Percentiles rank a stretch among this genome's conserved stretches.
Conservation (phyloP, 352 stramenopile species). For the Pythium oligandrum region DNA sequence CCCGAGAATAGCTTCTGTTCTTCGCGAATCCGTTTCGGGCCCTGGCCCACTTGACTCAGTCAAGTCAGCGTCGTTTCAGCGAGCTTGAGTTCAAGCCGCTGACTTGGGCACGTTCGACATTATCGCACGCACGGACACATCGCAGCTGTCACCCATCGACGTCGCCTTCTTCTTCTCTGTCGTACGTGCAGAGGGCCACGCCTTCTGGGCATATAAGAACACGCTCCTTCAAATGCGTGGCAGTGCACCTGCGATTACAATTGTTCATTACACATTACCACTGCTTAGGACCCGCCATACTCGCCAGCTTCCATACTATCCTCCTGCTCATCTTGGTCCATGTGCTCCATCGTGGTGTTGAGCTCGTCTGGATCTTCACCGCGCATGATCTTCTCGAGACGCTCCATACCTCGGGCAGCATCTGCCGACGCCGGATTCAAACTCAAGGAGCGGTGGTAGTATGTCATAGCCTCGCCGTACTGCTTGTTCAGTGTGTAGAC, state of each 20-base stretch:
- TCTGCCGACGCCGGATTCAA: slow-evolving; percentile 50
- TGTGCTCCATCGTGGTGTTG: slow-evolving; percentile 55
- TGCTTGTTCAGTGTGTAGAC: slow-evolving; percentile 70
- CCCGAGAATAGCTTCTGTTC: no score
- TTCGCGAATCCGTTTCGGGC: no score
- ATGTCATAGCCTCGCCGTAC: slow-evolving; percentile 56
- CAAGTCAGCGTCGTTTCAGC: no score
- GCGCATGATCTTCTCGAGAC: slow-evolving; percentile 77
- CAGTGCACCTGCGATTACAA: no score
- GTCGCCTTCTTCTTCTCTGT: no score
- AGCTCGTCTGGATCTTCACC: slow-evolving; percentile 70
- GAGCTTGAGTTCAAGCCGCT: no score
- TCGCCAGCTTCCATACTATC: slow-evolving; percentile 51
- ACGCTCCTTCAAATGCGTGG: not conserved
- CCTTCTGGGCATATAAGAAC: not conserved
- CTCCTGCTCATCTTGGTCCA: slow-evolving; percentile 49
- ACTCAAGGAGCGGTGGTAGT: slow-evolving; percentile 63
- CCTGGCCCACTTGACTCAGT: no score
- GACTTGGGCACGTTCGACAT: no score
- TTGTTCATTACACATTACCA: not conserved
- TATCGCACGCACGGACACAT: no score
- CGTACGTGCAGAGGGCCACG: no score
- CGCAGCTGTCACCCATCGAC: no score
- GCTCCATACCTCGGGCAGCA: slow-evolving; percentile 50
- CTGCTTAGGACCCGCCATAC: slow-evolving; percentile 16